Base-by-base conservation (phyloP, 495 filamentous ascomycete genomes). In the Daldinia grandis region DNA sequence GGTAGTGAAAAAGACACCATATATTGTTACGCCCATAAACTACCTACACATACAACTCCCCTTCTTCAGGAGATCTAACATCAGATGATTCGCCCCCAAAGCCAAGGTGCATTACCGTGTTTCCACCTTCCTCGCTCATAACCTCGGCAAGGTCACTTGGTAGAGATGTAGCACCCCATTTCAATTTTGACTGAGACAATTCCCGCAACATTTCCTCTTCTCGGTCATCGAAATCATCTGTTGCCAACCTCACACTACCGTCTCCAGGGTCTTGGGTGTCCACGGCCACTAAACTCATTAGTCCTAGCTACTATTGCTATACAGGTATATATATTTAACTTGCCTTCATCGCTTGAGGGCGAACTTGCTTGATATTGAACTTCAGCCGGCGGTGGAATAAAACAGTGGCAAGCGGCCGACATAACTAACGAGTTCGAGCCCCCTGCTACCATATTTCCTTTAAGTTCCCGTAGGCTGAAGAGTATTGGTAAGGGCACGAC, bases 41-140 rank as follows among this genome's bases (percentile, higher is more conserved):
- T 60, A 64, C 37, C 59, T 60, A 64, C 37, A 65, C 24, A 28
- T 62, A 65, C 47, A 37, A 65, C 44, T 42, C 57, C 27, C 59
- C 66, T 33, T 50, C 38, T n/a, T 47, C 30, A 14, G 56, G 61
- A 5, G 17, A 50, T 10, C 30, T 35, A 9, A 70, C 47, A 10
- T 60, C 47, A 4, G 30, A 9, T 1, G 27, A 44, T 25, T 69
- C 55, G 5, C 33, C 44, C 3, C 55, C 60, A 42, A 69, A 49
- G 35, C 61, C 67, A 19, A 69, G 56, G 30, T 64, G 67, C 60
- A 44, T 44, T 44, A 44, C 40, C 7, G 1, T 2, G 1, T 21
- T 44, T 44, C 40, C 40, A 9, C 17, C 21, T 17, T 44, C 17
- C 40, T 44, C 40, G 17, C 17, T 44, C 40, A 44, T 44, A 21